Base-by-base conservation (phyloP, 176 grass and related monocot genomes). In the Lolium perenne region DNA sequence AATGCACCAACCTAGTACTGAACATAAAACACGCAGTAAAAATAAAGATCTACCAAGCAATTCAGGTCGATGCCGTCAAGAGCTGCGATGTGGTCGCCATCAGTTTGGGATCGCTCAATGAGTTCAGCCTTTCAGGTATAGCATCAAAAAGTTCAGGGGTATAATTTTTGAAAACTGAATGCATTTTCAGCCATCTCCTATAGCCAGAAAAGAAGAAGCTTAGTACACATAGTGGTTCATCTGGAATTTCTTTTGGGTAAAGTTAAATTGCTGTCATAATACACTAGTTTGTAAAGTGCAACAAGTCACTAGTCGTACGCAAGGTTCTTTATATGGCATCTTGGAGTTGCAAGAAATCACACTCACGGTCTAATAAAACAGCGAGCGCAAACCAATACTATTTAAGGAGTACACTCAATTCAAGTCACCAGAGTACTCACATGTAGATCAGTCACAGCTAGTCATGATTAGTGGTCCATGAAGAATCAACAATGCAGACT, bases 121-220 rank as follows among this genome's bases (percentile, higher is more conserved):
- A 90, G 38, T 91, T 88, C 93, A 92, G 95, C 87, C 95, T 7
- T 11, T 11, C 47, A 49, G 26, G 26, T 29, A 2, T 92, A 54
- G 84, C 93, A 87, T 95, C 96, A 43, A 98, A 91, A 91, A 94
- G 95, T 74, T 98, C 88, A 54, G 96, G 90, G 67, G 94, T 92
- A 76, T 98, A 90, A 83, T 94, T 90, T 86, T 98, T 98, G 81
- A 98, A 98, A 86, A 98, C 90, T 20, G 96, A 95, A n/a, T 79
- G 91, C 96, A 84, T 95, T 95, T 92, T 98, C 93, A 40, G 96
- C 96, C 96, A 98, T 95, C 88, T 95, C 96, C 96, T 98, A 63
- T 18, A 68, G 71, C 50, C 81, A 84, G 16, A 43, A n/a, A 69
- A 82, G 80, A 25, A 55, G 38, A 87, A 38, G 10, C 11, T 65